Evolutionary conservation across 495 filamentous ascomycete species (phyloP), one percentile per base, ranked within the genome.

Genomic region (Trichodelitschia bisporula): DNA sequence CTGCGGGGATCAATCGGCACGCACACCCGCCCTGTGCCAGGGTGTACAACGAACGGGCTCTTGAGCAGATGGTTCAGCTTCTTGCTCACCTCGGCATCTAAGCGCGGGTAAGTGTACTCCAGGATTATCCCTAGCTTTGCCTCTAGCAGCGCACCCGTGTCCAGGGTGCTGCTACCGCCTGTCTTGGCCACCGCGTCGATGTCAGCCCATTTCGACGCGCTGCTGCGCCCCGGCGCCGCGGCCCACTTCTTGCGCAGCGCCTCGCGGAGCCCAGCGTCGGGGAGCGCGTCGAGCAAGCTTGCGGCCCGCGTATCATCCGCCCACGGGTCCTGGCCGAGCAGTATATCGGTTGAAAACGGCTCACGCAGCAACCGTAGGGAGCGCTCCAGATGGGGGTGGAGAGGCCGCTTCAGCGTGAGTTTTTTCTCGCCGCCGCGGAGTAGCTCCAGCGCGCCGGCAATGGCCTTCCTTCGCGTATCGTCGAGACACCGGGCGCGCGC

Each of bases 61-160:
- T 97, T 97, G 27, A 97, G 64, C 57, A 97, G 63, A 62, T 97
- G 86, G 55, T 89, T 95, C 47, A 90, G 67, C 45, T 92, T 89
- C 55, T 93, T 93, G 42, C 74, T 79, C 41, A 97, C 86, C 40
- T 91, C 80, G 33, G 79, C 77, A 59, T 97, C 86, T 30, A 97
- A 69, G 6, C 86, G 70, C n/a, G 86, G 89, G 49, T 97, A 97
- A 3, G 86, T 91, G 52, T 95, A 93, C 52, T 95, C 89, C 16
- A 97, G 62, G 10, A 93, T 67, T 26, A 95, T 71, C 43, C 95
- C 86, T 40, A 89, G 77, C 53, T 90, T 93, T 15, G 76, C 77
- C 35, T 93, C 77, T n/a, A 69, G 59, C 15, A 95, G 60, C 2
- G 65, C 60, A 29, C 56, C 53, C 2, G 66, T 35, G 41, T 78